Conservation (phyloP, 148 eudicot genomes). For the Persicaria maculosa region DNA sequence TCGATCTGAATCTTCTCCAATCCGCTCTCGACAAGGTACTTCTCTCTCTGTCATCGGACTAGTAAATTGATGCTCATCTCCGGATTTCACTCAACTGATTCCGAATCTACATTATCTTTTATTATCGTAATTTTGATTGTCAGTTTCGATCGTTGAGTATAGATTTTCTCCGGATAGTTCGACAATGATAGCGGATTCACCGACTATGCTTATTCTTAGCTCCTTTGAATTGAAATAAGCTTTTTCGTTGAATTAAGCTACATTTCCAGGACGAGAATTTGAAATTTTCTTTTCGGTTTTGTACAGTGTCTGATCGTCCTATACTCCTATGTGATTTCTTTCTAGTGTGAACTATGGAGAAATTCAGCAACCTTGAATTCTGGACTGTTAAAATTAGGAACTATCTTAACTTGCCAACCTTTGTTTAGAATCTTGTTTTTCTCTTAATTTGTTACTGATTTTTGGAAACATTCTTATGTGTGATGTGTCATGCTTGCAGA, state of each 20-base stretch:
- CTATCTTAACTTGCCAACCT: background rate
- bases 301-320: background rate
- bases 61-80: background rate
- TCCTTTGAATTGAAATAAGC: background rate
- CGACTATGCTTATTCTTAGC: background rate
- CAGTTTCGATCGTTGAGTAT: background rate
- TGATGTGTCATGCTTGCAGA: conserved; percentile 41
- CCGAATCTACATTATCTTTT: conserved; percentile 6
- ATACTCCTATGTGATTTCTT: background rate
- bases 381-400: background rate
- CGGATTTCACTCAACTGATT: background rate
- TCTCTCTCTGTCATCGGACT: background rate
- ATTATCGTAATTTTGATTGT: background rate
- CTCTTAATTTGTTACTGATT: background rate
- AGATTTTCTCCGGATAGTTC: background rate
- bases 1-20: conserved; percentile 55
- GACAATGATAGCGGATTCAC: background rate
- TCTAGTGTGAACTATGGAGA: background rate
- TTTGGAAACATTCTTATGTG: background rate
- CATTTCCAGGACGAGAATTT: background rate
- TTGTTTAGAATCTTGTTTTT: background rate
- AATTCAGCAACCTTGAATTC: background rate
- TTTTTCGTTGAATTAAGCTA: background rate
- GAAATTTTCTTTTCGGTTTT: background rate
- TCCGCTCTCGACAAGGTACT: conserved; percentile 66